These are phyloP conservation scores for Collybia mongolica DNA, from an alignment of 768 basidiomycete genomes.

Conservation along the genomic window DNA sequence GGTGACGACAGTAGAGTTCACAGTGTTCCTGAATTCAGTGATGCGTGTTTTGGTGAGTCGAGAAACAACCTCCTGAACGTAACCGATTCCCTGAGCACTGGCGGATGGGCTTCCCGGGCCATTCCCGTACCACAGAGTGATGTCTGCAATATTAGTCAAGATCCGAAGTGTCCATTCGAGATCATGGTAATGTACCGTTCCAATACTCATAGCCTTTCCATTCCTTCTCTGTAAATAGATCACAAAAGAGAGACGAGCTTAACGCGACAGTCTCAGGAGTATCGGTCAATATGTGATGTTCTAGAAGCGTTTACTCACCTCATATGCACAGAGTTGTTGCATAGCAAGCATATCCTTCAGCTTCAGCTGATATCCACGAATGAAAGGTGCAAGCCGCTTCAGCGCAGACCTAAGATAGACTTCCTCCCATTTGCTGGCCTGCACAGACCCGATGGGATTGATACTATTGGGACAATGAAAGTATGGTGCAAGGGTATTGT, in stretches of 20 bases:
- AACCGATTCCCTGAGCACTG: slow-evolving; percentile 63
- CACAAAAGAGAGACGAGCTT: slow-evolving; percentile 76
- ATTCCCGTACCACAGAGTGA: slow-evolving; percentile 61
- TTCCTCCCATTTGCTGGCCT: slow-evolving; percentile 53
- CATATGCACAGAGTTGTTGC: slow-evolving; percentile 74
- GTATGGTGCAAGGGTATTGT: slow-evolving; percentile 74
- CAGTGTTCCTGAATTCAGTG: slow-evolving; percentile 52
- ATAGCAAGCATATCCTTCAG: slow-evolving; percentile 54
- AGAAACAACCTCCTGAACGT: slow-evolving; percentile 68
- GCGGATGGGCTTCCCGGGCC: slow-evolving; percentile 70
- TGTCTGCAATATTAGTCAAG: slow-evolving; percentile 28
- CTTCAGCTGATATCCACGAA: slow-evolving; percentile 53
- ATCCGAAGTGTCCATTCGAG: neutral
- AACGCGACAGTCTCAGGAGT: slow-evolving; percentile 65
- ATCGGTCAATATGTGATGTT: neutral
- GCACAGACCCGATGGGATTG: slow-evolving; percentile 33
- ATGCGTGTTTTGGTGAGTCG: slow-evolving; percentile 65
- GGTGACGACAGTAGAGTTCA: slow-evolving; percentile 66
- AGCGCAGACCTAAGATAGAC: slow-evolving; percentile 60
- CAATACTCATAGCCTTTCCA: slow-evolving; percentile 79
- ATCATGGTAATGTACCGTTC: slow-evolving; percentile 19
- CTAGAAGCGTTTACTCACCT: slow-evolving; percentile 36
- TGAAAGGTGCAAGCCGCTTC: slow-evolving; percentile 45
- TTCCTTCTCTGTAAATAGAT: slow-evolving; percentile 75
- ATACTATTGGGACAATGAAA: slow-evolving; percentile 59